Evolutionary conservation across 2,329 filamentous ascomycete species (phyloP).

Genomic region (Magnaporthiopsis incrustans): DNA sequence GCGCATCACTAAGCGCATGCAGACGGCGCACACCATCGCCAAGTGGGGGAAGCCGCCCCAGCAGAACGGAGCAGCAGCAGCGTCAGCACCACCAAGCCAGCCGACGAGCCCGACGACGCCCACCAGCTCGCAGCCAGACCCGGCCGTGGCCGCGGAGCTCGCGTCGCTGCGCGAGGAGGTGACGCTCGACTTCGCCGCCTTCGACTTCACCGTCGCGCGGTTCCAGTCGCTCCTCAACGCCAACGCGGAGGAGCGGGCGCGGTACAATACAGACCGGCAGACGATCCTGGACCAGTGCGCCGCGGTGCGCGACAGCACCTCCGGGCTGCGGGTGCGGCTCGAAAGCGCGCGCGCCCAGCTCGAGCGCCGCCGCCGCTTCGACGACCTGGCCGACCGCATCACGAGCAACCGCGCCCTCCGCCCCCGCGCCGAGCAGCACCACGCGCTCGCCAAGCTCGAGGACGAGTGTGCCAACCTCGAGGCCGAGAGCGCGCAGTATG

Average conservation of each 20-base stretch:
- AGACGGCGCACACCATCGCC: constrained; percentile 58
- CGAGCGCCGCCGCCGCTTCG: constrained; percentile 74
- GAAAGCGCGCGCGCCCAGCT: constrained; percentile 69
- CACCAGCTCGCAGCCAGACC: not conserved
- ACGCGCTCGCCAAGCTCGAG: constrained; percentile 71
- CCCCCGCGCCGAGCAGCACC: constrained; percentile 74
- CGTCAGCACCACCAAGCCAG: constrained; percentile 24
- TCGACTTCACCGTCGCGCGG: constrained; percentile 78
- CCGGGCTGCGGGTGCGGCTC: constrained; percentile 63
- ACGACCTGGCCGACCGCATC: constrained; percentile 81
- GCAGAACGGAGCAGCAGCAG: constrained; percentile 14
- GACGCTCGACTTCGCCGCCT: constrained; percentile 78
- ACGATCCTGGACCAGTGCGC: constrained; percentile 74
- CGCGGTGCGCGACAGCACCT: constrained; percentile 66
- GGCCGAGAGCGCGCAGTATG: constrained; percentile 74
- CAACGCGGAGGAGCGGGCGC: constrained; percentile 73
- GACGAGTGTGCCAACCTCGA: constrained; percentile 84
- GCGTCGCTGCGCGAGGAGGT: constrained; percentile 74
- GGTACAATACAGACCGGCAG: constrained; percentile 73
- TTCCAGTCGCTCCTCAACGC: constrained; percentile 80
- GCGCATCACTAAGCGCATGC: constrained; percentile 74
- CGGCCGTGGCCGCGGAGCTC: constrained; percentile 30
- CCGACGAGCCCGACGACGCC: constrained; percentile 29
- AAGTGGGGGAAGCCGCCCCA: constrained; percentile 6
- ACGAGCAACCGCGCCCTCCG: constrained; percentile 71